A percentile compares a stretch with the other conserved stretches of the same genome.
Conservation (phyloP, 1,139 yeast species). For the Blastobotrys serpentis region DNA sequence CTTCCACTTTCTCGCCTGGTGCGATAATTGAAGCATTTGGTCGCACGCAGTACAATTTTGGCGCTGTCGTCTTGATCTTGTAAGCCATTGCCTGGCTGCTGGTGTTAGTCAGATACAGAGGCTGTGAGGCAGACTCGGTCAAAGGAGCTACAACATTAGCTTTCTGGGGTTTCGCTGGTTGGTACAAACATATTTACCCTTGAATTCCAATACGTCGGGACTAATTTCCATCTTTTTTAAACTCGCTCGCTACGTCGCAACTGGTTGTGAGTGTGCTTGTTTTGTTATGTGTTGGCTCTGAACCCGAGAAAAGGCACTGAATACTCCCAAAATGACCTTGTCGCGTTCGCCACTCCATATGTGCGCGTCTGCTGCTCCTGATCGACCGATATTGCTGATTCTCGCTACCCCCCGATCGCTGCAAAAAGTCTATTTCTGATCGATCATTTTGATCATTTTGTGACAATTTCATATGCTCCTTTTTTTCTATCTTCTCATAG, state of each 20-base stretch:
- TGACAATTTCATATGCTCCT: background rate
- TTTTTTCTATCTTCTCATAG: too few species aligned
- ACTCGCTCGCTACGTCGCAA: background rate
- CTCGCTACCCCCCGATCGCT: too few species aligned
- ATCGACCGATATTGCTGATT: too few species aligned
- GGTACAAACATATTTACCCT: constrained; percentile 53
- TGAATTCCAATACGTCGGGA: constrained; percentile 64
- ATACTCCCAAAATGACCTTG: too few species aligned
- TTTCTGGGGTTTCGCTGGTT: background rate
- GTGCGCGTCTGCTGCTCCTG: background rate
- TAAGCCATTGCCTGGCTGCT: constrained; percentile 66
- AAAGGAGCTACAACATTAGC: constrained; percentile 47
- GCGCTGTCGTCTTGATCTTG: constrained; percentile 98
- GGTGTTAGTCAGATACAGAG: constrained; percentile 66
- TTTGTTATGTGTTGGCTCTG: constrained; percentile 1
- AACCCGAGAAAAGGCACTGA: too few species aligned
- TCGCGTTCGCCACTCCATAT: background rate
- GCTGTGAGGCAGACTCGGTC: constrained; percentile 68
- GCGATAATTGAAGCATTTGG: constrained; percentile 84
- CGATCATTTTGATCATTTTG: too few species aligned
- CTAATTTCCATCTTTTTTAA: constrained; percentile 52
- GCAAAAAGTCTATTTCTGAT: background rate
- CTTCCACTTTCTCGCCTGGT: constrained; percentile 71
- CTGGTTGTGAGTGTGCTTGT: background rate
- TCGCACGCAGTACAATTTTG: constrained; percentile 91